Base-by-base conservation (phyloP, 345 rosid genomes). In the Lumnitzera littorea region DNA sequence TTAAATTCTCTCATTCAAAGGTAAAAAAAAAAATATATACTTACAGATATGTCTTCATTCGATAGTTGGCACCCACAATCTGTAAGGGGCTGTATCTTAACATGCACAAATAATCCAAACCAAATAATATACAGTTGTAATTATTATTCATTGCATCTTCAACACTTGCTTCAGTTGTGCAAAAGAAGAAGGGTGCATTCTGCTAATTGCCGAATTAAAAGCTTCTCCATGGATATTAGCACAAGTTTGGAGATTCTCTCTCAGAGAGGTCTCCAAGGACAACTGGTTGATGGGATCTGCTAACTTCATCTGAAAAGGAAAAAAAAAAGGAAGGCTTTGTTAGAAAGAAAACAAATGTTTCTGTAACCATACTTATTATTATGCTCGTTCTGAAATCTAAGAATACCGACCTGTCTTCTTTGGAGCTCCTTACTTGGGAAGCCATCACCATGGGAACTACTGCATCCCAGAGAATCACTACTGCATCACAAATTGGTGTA, bases 91-190 rank as follows among this genome's bases (percentile, higher is more conserved):
- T 9, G 7, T 9, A 36, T 36, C 43, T 36, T 36, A 36, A 36
- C 9, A 36, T 36, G 20, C 20, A 20, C 43, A 7, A 4, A 9
- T 36, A 20, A 36, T 36, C 43, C 43, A 20, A 20, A 20, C 20
- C 20, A 20, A 20, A 20, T 20, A 20, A 20, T 20, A 20, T 20
- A 20, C 20, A 20, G 20, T 20, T 20, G 20, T 20, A 20, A 20
- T 20, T 20, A 20, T 20, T 20, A 20, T 20, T 20, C 20, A 20
- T 20, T 20, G 20, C 20, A 94, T 82, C 82, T 90, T 90, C 75
- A 90, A 74, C 17, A 92, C 99, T 74, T 88, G 88, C 76, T 94
- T 90, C 77, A 94, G 71, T 76, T 90, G 97, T 51, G 88, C 75
- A 52, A 90, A 71, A 59, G 97, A 81, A 3, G 99, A 67, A 24